Percentiles rank a stretch among this genome's conserved stretches.
phyloP scores from a whole-genome alignment of 164 flowering plant genomes.

The Liquidambar formosana region DNA sequence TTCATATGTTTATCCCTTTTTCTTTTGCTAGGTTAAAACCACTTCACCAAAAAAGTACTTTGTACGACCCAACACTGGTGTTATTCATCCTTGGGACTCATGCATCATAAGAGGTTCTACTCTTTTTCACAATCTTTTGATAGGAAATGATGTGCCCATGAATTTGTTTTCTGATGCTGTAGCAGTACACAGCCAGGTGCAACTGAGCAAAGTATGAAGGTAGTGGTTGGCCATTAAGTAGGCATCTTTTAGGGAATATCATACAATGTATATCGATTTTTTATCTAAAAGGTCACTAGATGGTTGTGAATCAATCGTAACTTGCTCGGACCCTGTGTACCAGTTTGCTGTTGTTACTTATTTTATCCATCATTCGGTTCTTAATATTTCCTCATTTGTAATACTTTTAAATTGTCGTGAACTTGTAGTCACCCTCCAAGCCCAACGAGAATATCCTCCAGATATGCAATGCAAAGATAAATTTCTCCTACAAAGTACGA shows the following conservation, averaged over 20 bases:
- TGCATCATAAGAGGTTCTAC: slow-evolving; percentile 72
- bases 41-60: slow-evolving; percentile 93
- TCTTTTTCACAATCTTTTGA: slow-evolving; percentile 7
- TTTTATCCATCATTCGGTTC: not conserved
- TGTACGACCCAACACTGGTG: slow-evolving; percentile 87
- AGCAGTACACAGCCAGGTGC: not conserved
- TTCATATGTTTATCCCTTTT: not conserved
- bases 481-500: slow-evolving; percentile 83
- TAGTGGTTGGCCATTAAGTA: not conserved
- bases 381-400: slow-evolving; percentile 3
- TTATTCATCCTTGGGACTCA: slow-evolving; percentile 86
- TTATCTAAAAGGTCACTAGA: not conserved
- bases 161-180: not conserved
- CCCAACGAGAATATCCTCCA: slow-evolving; percentile 73
- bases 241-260: not conserved
- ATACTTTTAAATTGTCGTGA: slow-evolving; percentile 15
- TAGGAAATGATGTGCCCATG: not conserved
- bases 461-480: slow-evolving; percentile 94
- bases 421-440: slow-evolving; percentile 82
- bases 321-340: slow-evolving; percentile 1
- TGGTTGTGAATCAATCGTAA: not conserved
- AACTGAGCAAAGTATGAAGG: not conserved
- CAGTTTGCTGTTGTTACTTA: not conserved
- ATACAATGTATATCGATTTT: not conserved
- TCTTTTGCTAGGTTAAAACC: slow-evolving; percentile 71